Percentiles rank a stretch among this genome's conserved stretches.
Evolutionary conservation across 306 rosid species (phyloP).

Genomic region (Trifolium dubium): DNA sequence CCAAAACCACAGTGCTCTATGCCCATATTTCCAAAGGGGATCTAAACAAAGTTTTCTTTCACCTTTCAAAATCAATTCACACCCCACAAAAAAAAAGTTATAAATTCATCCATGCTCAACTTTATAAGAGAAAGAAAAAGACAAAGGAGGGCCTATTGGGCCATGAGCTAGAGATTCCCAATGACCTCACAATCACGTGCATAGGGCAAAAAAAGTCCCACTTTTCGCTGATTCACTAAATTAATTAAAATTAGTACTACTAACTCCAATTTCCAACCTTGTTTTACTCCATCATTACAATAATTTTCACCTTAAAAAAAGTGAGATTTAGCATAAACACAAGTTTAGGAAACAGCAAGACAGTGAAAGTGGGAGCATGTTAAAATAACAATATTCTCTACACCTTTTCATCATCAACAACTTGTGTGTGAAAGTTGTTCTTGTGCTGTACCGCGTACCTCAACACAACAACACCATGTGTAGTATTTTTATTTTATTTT

Average conservation of each 20-base stretch:
- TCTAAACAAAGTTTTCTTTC: slow-evolving; percentile 5
- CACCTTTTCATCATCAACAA: slow-evolving; percentile 40
- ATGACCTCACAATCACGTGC: slow-evolving; percentile 59
- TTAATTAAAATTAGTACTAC: neutral
- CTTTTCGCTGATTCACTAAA: slow-evolving; percentile 10
- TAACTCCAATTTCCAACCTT: neutral
- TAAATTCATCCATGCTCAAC: neutral
- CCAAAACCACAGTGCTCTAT: neutral
- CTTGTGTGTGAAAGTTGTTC: slow-evolving; percentile 32
- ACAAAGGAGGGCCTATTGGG: slow-evolving; percentile 33
- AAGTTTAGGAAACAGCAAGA: slow-evolving; percentile 34
- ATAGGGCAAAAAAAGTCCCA: slow-evolving; percentile 25
- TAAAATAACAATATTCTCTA: slow-evolving; percentile 30
- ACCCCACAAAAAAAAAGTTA: neutral
- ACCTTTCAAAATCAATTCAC: slow-evolving; percentile 10
- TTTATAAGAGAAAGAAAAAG: slow-evolving; percentile 2
- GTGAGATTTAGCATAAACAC: slow-evolving; percentile 42
- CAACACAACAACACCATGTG: slow-evolving; percentile 12
- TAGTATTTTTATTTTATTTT: neutral
- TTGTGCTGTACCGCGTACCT: slow-evolving; percentile 38
- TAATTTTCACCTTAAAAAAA: slow-evolving; percentile 1
- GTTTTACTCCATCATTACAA: slow-evolving; percentile 14
- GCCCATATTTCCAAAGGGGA: neutral
- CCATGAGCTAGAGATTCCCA: slow-evolving; percentile 50
- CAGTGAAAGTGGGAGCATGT: neutral